Percentiles rank a stretch among this genome's conserved stretches.
These are phyloP conservation scores for Xylaria sp. DNA, from an alignment of 2,329 filamentous ascomycete species.

Conservation along the genomic window DNA sequence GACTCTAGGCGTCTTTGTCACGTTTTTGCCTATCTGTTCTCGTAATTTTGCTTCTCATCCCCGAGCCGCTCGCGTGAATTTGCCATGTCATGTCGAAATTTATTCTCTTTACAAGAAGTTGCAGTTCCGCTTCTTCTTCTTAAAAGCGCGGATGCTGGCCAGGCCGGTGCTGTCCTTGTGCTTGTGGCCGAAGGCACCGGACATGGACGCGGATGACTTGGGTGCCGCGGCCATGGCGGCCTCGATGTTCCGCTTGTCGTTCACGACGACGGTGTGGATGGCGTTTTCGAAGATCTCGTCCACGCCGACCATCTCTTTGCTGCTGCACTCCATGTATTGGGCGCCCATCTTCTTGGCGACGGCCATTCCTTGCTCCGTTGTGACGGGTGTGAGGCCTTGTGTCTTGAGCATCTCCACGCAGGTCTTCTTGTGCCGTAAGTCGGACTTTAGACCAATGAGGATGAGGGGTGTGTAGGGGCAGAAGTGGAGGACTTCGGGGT, in stretches of 20 bases:
- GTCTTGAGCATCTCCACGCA: conserved; percentile 99
- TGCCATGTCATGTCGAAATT: no score
- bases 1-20: background rate
- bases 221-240: conserved; percentile 55
- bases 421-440: conserved; percentile 92
- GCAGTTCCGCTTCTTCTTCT: conserved; percentile 88
- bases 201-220: conserved; percentile 43
- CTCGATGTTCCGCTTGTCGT: conserved; percentile 74
- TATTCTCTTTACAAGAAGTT: conserved; percentile 71
- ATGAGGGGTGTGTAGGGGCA: conserved; percentile 97
- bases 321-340: conserved; percentile 97
- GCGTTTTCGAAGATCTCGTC: conserved; percentile 96
- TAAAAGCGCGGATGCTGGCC: conserved; percentile 61
- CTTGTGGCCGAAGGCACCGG: conserved; percentile 43
- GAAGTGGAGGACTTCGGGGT: conserved; percentile 98
- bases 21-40: background rate
- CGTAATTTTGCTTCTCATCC: background rate
- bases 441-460: conserved; percentile 95
- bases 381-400: conserved; percentile 94
- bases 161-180: conserved; percentile 52
- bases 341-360: conserved; percentile 96
- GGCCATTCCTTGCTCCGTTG: conserved; percentile 84
- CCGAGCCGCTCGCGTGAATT: background rate
- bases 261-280: conserved; percentile 87
- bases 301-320: conserved; percentile 95